Base-by-base conservation (phyloP, 2,329 filamentous ascomycete genomes). In the Sporothrix brunneoviolacea region DNA sequence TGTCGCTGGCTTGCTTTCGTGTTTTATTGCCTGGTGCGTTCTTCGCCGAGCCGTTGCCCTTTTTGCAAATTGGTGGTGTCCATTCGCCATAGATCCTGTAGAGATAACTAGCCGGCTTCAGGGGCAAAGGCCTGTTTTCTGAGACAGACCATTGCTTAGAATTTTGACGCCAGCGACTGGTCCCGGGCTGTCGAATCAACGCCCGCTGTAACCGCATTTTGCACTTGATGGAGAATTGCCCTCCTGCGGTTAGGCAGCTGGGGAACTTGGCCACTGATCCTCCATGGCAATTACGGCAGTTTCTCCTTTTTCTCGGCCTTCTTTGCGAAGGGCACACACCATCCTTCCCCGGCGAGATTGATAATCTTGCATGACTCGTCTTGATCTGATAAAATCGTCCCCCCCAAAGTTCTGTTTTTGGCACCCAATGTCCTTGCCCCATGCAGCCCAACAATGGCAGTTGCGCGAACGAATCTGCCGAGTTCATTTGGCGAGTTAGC, bases 331-430 rank as follows among this genome's bases (percentile, higher is more conserved):
- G 24, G n/a, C 8, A 12, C 24, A 16, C 38, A 35, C 22, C 10
- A 24, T 33, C 36, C 33, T 36, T 16, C 9, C 22, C 19, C 39
- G 30, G 39, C 35, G 19, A 44, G 37, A 56, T 54, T 56, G 55
- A 57, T 57, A 54, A 57, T 57, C 55, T 54, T 53, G 55, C 55
- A 57, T 55, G 37, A 8, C 33, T 22, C 27, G 38, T 44, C 22
- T 50, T 50, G 47, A 53, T 53, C 47, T 47, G 51, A 53, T 50
- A 53, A 53, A 51, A 50, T 24, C 22, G 16, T 21, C 46, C 41
- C 24, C 18, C 28, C 45, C 24, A 10, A 6, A 10, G 10, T 35
- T 21, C 35, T 40, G 45, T 37, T 16, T 35, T 27, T 13, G 12
- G 22, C 43, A 24, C 19, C 36, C 42, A 21, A 21, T 27, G 28